Percentiles rank a stretch among this genome's conserved stretches.
phyloP scores from a whole-genome alignment of 768 basidiomycete species.

The Gyrodon lividus region DNA sequence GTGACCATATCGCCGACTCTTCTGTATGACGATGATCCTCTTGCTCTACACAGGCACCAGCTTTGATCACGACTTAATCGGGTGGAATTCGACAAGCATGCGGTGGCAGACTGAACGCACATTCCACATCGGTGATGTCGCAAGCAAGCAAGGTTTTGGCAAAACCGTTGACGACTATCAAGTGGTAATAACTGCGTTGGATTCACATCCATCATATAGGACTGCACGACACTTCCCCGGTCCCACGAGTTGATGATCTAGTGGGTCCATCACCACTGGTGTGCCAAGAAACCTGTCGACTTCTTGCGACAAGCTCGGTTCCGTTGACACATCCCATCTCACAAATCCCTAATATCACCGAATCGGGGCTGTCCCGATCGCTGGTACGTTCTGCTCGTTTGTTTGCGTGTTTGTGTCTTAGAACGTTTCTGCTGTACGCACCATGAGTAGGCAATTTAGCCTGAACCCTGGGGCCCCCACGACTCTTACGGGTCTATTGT shows the following conservation, averaged over 20 bases:
- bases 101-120: too few relatives aligned
- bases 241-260: neutral
- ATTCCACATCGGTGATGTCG: too few relatives aligned
- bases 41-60: neutral
- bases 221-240: neutral
- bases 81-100: too few relatives aligned
- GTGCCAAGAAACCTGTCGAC: too few relatives aligned
- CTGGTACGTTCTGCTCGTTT: neutral
- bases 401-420: neutral
- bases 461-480: neutral
- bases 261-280: too few relatives aligned
- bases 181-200: neutral
- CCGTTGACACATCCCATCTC: neutral
- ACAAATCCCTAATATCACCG: neutral
- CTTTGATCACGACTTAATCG: too few relatives aligned
- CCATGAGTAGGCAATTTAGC: neutral
- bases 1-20: neutral
- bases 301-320: neutral
- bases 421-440: neutral
- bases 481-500: neutral
- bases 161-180: neutral
- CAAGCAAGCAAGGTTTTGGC: too few relatives aligned
- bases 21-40: conserved; percentile 3
- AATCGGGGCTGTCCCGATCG: neutral
- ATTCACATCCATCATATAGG: neutral